Evolutionary conservation across 345 rosid genomes (phyloP).

Genomic region (Syzygium aqueum): DNA sequence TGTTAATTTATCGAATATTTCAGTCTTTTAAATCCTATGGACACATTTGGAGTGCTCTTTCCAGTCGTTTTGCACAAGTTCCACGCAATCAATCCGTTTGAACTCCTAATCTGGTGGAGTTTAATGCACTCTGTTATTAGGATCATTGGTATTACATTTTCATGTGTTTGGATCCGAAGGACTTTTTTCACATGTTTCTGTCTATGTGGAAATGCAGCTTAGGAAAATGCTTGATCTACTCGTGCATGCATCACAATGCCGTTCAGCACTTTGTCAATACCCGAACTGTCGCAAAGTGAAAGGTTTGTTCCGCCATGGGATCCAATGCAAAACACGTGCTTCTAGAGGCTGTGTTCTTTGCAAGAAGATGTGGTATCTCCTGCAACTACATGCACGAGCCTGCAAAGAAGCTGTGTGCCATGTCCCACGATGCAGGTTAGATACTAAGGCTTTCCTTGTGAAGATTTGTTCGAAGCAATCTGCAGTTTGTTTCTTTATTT

Average conservation of each 20-base stretch:
- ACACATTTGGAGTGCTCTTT: background rate
- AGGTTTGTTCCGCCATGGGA: conserved; percentile 93
- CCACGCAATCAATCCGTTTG: background rate
- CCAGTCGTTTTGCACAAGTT: background rate
- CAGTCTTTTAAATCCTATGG: background rate
- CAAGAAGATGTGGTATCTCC: conserved; percentile 98
- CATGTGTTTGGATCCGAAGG: background rate
- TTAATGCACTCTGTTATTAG: background rate
- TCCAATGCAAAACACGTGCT: conserved; percentile 79
- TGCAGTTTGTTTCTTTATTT: background rate
- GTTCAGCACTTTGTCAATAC: conserved; percentile 71
- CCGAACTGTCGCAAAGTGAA: conserved; percentile 98
- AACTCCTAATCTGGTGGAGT: background rate
- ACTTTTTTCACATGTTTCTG: background rate
- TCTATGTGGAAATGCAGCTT: conserved; percentile 44
- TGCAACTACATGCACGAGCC: conserved; percentile 97
- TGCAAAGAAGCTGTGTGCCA: conserved; percentile 93
- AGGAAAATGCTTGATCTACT: conserved; percentile 98
- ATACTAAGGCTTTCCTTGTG: background rate
- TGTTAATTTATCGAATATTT: background rate
- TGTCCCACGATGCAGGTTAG: conserved; percentile 96
- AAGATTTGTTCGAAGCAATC: background rate
- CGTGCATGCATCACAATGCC: conserved; percentile 96
- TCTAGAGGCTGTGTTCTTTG: conserved; percentile 94
- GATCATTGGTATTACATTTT: background rate